phyloP scores from a whole-genome alignment of 495 filamentous ascomycete species.

The Astrothelium macrocarpum region DNA sequence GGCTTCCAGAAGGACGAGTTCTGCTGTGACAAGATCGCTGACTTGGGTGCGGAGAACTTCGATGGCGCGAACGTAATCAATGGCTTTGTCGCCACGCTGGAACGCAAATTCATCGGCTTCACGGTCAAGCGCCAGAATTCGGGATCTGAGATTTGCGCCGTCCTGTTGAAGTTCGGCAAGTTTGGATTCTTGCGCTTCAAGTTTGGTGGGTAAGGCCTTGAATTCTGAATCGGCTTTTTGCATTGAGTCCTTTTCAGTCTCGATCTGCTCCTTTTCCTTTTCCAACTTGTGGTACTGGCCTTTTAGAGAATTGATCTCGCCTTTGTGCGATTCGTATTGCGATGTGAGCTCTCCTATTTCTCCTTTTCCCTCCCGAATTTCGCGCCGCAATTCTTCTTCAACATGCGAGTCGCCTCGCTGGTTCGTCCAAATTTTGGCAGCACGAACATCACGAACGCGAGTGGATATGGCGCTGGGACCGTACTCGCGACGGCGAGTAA shows the following conservation, averaged over 20 bases:
- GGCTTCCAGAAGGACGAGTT: slow-evolving; percentile 67
- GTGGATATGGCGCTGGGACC: slow-evolving; percentile 59
- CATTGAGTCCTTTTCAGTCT: slow-evolving; percentile 43
- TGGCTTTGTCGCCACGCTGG: slow-evolving; percentile 50
- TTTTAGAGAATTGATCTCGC: slow-evolving; percentile 9
- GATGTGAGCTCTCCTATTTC: slow-evolving; percentile 22
- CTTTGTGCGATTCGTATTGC: slow-evolving; percentile 15
- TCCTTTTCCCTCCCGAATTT: slow-evolving; percentile 35
- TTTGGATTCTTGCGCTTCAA: slow-evolving; percentile 47
- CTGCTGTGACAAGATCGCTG: slow-evolving; percentile 53
- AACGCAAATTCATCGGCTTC: slow-evolving; percentile 50
- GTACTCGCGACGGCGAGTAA: slow-evolving; percentile 63
- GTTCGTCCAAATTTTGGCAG: slow-evolving; percentile 62
- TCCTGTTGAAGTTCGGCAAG: slow-evolving; percentile 35
- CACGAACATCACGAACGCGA: slow-evolving; percentile 41
- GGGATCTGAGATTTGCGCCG: slow-evolving; percentile 35
- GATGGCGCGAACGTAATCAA: slow-evolving; percentile 57
- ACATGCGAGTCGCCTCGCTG: slow-evolving; percentile 58
- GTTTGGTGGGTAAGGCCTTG: slow-evolving; percentile 56
- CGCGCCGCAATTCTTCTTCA: slow-evolving; percentile 42
- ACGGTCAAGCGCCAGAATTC: slow-evolving; percentile 36
- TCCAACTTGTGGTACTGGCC: slow-evolving; percentile 25
- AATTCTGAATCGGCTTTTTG: slow-evolving; percentile 55
- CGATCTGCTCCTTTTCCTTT: slow-evolving; percentile 36
- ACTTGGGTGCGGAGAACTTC: slow-evolving; percentile 48